A percentile compares a stretch with the other conserved stretches of the same genome.
These are phyloP conservation scores for Aspergillus fischeri DNA, from an alignment of 2,329 filamentous ascomycete genomes.

Conservation along the genomic window DNA sequence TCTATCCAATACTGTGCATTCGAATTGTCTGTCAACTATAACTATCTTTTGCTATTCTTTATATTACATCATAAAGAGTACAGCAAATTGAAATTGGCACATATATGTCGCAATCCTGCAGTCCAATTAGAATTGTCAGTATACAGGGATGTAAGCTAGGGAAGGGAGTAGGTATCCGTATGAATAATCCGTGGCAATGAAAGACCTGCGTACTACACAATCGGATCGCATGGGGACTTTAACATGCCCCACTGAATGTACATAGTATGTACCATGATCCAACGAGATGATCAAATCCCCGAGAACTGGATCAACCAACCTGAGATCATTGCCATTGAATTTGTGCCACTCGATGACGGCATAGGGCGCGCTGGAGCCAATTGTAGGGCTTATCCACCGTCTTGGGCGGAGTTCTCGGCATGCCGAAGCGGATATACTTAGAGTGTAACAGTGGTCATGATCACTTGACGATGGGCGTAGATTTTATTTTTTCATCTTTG, in stretches of 20 bases:
- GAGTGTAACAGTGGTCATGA: too few relatives aligned
- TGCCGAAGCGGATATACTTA: not conserved
- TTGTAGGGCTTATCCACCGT: not conserved
- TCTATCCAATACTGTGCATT: too few relatives aligned
- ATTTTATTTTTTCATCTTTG: not conserved
- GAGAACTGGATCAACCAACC: not conserved
- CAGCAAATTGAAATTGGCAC: not conserved
- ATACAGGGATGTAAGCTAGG: not conserved
- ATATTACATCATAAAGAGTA: not conserved
- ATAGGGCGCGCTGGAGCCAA: not conserved
- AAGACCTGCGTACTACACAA: not conserved
- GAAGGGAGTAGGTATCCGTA: not conserved
- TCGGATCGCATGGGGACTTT: not conserved
- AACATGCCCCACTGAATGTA: not conserved
- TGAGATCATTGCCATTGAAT: too few relatives aligned
- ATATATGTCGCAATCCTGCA: too few relatives aligned
- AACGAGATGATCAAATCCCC: not conserved
- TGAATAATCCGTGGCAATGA: not conserved
- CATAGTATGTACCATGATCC: not conserved
- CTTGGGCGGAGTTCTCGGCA: not conserved
- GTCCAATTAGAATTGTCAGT: not conserved
- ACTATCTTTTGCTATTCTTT: too few relatives aligned
- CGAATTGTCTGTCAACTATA: too few relatives aligned
- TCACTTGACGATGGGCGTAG: too few relatives aligned
- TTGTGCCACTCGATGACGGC: not conserved